Base-by-base conservation (phyloP, 768 basidiomycete species). In the Punctularia strigosozonata region DNA sequence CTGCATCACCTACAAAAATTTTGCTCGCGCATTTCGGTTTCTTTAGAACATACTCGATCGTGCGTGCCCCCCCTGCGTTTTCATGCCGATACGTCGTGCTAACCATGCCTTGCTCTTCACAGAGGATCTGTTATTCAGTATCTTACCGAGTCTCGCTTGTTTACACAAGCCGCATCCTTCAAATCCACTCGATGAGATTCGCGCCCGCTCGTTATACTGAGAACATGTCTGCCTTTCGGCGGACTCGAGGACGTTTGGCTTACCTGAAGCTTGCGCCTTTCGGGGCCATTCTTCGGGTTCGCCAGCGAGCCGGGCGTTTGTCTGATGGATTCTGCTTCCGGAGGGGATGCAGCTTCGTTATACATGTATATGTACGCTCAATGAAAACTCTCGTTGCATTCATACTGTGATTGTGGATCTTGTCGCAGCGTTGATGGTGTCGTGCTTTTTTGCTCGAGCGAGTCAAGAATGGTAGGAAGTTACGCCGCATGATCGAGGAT, bases 301-400 rank as follows among this genome's bases (percentile, higher is more conserved):
- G 53, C 58, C 60, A 61, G 56, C 60, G 62, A 59, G 60, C 52
- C 41, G 58, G 49, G 51, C 46, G 59, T 59, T 48, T 48, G 62
- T 64, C 62, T 64, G 62, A 64, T 60, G 61, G 62, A 63, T 56
- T 43, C n/a, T n/a, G n/a, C n/a, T n/a, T n/a, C n/a, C n/a, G n/a
- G n/a, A n/a, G n/a, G n/a, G n/a, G n/a, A n/a, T n/a, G n/a, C n/a
- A n/a, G n/a, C n/a, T n/a, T n/a, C n/a, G n/a, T n/a, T n/a, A n/a
- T n/a, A n/a, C n/a, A n/a, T n/a, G n/a, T n/a, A n/a, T n/a, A n/a
- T n/a, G n/a, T n/a, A n/a, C n/a, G n/a, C n/a, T n/a, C n/a, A n/a
- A n/a, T n/a, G n/a, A n/a, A n/a, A n/a, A n/a, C n/a, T n/a, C n/a
- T n/a, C n/a, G n/a, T n/a, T n/a, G n/a, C n/a, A n/a, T n/a, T n/a